Evolutionary conservation across 176 grass and related monocot species (phyloP), one percentile per base, ranked within the genome.

Genomic region (Zea luxurians): DNA sequence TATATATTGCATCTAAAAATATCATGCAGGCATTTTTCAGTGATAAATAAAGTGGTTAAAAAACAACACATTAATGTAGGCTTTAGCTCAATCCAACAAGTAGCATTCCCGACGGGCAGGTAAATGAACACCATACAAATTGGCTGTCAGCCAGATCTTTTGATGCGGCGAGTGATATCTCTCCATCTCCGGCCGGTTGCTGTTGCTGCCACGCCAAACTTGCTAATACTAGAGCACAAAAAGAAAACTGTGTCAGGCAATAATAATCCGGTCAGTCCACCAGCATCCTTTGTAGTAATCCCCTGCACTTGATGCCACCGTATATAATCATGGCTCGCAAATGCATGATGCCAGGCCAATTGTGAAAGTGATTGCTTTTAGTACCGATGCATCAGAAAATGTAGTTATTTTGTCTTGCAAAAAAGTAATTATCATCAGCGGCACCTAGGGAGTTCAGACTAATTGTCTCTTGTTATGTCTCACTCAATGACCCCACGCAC

Each of bases 311-410:
- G 57, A 46, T 41, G 48, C 55, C 38, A 70, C 63, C 47, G 74
- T 40, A 78, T 40, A 78, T 79, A 80, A 60, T 45, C 49, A 37
- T 21, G 48, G 47, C 65, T 49, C 45, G 58, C 5, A 64, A 55
- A 79, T 8, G 57, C 58, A 84, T 48, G 38, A 48, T 74, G 64
- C 64, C 62, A 57, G 43, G 55, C 37, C 17, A 58, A 85, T 65
- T 65, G 2, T 58, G 87, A 85, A 60, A 81, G 77, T 8, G 65
- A 81, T 77, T 48, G 59, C 41, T 71, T 57, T 40, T 2, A 34
- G 40, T 18, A 59, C 40, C 55, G 27, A 48, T 65, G 9, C 13
- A 48, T 78, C 65, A 64, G 65, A 59, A 70, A 70, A 81, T 20
- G n/a, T 52, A 18, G 46, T 42, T 61, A n/a, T 13, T 61, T 59